Percentiles rank a stretch among this genome's conserved stretches.
Conservation (phyloP, 768 basidiomycete genomes). For the Coprinopsis cinerea region DNA sequence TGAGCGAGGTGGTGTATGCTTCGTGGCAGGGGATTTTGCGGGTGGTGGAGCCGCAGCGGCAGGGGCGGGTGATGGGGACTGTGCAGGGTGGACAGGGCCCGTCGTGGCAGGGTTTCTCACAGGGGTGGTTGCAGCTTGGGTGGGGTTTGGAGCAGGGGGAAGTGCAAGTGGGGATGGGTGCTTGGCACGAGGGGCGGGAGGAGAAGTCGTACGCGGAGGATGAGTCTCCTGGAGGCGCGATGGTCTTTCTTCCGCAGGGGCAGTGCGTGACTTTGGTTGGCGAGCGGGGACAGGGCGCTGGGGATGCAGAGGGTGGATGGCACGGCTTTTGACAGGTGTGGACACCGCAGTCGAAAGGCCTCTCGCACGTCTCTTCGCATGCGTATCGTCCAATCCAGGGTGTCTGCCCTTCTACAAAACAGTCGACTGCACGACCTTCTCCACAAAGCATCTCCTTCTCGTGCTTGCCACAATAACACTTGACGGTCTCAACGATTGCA, state of each 20-base stretch:
- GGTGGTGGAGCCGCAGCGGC: conserved; percentile 78
- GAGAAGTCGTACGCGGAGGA: conserved; percentile 29
- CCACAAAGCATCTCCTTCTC: conserved; percentile 60
- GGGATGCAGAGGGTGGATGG: conserved; percentile 60
- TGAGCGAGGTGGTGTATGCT: conserved; percentile 19
- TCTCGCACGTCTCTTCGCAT: conserved; percentile 60
- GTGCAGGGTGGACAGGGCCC: conserved; percentile 79
- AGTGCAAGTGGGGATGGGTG: conserved; percentile 76
- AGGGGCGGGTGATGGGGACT: conserved; percentile 65
- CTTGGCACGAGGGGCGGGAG: conserved; percentile 52
- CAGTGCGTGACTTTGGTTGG: conserved; percentile 66
- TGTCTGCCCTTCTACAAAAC: conserved; percentile 34
- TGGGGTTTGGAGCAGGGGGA: conserved; percentile 62
- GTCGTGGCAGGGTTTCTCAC: conserved; percentile 63
- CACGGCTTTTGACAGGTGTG: conserved; percentile 74
- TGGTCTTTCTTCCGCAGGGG: conserved; percentile 70
- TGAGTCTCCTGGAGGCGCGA: conserved; percentile 31
- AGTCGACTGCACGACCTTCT: conserved; percentile 40
- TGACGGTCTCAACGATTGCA: conserved; percentile 40
- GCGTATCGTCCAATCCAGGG: conserved; percentile 58
- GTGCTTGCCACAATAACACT: conserved; percentile 81
- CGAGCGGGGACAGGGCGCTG: conserved; percentile 66
- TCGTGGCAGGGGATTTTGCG: conserved; percentile 50
- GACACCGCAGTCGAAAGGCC: conserved; percentile 67
- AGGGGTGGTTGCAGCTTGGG: conserved; percentile 67